A percentile compares a stretch with the other conserved stretches of the same genome.
These are phyloP conservation scores for Rhodotorula graminis DNA, from an alignment of 768 basidiomycete genomes.

Conservation along the genomic window DNA sequence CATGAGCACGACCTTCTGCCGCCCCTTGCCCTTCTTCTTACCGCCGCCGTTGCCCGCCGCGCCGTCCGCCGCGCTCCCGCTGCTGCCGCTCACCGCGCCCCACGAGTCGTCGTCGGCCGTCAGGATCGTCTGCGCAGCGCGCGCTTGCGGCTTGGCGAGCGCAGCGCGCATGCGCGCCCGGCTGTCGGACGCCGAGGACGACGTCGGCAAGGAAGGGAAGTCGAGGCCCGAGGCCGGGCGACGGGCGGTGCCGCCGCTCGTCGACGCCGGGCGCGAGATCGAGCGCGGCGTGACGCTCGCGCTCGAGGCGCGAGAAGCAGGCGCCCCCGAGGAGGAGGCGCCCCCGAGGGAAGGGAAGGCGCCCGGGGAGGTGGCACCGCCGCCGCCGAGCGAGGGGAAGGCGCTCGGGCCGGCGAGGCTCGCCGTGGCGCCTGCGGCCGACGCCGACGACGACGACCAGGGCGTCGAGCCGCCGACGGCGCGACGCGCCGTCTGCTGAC, in stretches of 20 bases:
- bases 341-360: slow-evolving; percentile 15
- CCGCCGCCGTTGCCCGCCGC: neutral
- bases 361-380: neutral
- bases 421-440: slow-evolving; percentile 3
- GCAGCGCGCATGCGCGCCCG: slow-evolving; percentile 28
- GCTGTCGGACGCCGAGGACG: neutral
- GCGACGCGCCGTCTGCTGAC: slow-evolving; percentile 1
- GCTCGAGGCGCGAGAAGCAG: neutral
- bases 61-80: neutral
- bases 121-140: slow-evolving; percentile 5
- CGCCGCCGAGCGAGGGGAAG: slow-evolving; percentile 15
- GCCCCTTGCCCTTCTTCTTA: slow-evolving; percentile 33
- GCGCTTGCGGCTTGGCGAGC: slow-evolving; percentile 8
- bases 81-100: neutral
- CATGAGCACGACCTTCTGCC: slow-evolving; percentile 26
- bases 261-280: slow-evolving; percentile 14
- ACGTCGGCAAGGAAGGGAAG: slow-evolving; percentile 20
- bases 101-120: slow-evolving; percentile 6
- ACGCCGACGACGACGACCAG: slow-evolving; percentile 20
- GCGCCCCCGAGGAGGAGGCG: neutral
- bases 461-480: slow-evolving; percentile 11
- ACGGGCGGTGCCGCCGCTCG: neutral
- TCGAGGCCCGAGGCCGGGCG: slow-evolving; percentile 18
- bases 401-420: neutral
- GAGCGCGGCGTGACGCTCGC: neutral